Percentiles rank a stretch among this genome's conserved stretches.
Evolutionary conservation across 495 filamentous ascomycete species (phyloP).

Genomic region (Lasiosphaeria miniovina): DNA sequence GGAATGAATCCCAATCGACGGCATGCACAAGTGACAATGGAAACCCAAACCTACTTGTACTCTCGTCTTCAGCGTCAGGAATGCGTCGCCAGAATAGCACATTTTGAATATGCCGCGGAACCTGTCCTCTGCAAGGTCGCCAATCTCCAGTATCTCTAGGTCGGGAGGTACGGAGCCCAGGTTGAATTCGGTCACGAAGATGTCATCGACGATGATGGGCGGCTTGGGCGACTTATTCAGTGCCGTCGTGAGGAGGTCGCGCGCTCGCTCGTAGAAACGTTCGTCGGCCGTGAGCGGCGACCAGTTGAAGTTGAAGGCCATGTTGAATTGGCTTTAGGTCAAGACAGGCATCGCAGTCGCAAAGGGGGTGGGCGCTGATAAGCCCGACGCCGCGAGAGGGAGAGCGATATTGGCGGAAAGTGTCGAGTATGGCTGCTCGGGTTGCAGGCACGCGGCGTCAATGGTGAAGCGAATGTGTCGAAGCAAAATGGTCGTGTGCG

Average conservation of each 20-base stretch:
- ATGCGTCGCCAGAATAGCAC: constrained; percentile 94
- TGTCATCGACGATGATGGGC: constrained; percentile 98
- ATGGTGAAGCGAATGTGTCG: neutral
- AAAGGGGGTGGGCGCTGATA: constrained; percentile 13
- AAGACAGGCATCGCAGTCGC: constrained; percentile 32
- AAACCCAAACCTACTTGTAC: constrained; percentile 65
- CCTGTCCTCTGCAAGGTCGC: constrained; percentile 92
- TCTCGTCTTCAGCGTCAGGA: constrained; percentile 86
- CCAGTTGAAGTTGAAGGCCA: constrained; percentile 99
- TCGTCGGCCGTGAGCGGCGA: constrained; percentile 95
- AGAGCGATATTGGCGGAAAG: neutral
- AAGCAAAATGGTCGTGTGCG: constrained; percentile 1
- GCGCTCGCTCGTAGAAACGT: constrained; percentile 81
- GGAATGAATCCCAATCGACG: neutral
- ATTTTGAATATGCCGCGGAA: constrained; percentile 99
- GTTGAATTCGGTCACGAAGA: constrained; percentile 96
- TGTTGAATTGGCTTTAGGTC: constrained; percentile 49
- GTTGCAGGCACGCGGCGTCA: neutral
- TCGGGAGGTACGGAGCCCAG: constrained; percentile 88
- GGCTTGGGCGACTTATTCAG: constrained; percentile 98
- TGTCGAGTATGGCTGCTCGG: neutral
- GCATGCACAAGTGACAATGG: constrained; percentile 2
- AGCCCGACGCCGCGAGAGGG: constrained; percentile 16
- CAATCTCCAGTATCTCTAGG: constrained; percentile 94
- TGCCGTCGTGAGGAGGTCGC: constrained; percentile 89